Percentiles rank a stretch among this genome's conserved stretches.
These are phyloP conservation scores for Ordospora colligata DNA, from an alignment of 371 early-diverging fungal species.

Conservation along the genomic window DNA sequence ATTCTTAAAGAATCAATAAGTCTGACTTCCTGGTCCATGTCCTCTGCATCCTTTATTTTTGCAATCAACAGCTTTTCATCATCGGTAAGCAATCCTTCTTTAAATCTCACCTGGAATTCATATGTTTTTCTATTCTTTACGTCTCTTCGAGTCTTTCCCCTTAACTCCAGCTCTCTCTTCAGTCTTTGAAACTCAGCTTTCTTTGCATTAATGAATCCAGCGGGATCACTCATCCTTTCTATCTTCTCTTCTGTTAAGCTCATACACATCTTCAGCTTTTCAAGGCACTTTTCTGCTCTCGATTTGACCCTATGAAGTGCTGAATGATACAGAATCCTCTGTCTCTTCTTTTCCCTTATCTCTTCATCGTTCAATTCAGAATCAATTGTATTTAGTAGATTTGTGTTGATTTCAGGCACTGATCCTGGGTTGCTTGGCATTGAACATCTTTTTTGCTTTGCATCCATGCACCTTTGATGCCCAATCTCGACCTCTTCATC, in stretches of 20 bases:
- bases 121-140: conserved; percentile 57
- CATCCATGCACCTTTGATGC: background rate
- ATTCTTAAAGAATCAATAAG: conserved; percentile 39
- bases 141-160: conserved; percentile 53
- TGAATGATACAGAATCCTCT: conserved; percentile 44
- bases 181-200: conserved; percentile 44
- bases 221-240: conserved; percentile 38
- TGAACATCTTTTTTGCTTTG: background rate
- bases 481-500: conserved; percentile 3
- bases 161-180: conserved; percentile 44
- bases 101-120: conserved; percentile 52
- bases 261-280: conserved; percentile 34
- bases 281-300: conserved; percentile 47
- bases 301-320: conserved; percentile 54
- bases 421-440: background rate
- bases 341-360: conserved; percentile 34
- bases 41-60: conserved; percentile 54
- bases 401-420: conserved; percentile 20
- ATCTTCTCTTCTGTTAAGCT: conserved; percentile 36
- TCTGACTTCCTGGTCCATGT: conserved; percentile 39
- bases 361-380: conserved; percentile 19
- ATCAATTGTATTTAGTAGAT: conserved; percentile 25
- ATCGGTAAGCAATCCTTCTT: conserved; percentile 37
- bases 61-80: conserved; percentile 47
- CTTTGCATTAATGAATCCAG: conserved; percentile 39